A percentile compares a stretch with the other conserved stretches of the same genome.
Evolutionary conservation across 192 early-diverging fungal species (phyloP).

Genomic region (Oehlia diaphana): DNA sequence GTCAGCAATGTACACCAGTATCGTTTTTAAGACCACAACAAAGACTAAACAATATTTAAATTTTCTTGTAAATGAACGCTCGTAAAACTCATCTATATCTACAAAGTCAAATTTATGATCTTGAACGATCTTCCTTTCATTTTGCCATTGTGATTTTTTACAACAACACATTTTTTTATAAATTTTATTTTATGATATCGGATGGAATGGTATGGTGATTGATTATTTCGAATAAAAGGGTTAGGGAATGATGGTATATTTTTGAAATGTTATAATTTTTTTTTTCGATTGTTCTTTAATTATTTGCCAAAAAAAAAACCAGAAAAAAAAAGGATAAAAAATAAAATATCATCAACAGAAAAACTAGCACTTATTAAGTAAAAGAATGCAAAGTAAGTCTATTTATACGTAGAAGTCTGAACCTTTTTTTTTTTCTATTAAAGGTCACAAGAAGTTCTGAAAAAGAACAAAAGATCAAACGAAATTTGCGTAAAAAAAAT

Average conservation of each 20-base stretch:
- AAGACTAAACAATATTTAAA: constrained; percentile 60
- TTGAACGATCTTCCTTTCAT: constrained; percentile 76
- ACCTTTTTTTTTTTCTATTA: too few relatives aligned
- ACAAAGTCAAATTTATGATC: constrained; percentile 92
- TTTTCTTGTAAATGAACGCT: constrained; percentile 41
- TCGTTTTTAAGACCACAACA: constrained; percentile 65
- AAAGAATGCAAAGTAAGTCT: background rate
- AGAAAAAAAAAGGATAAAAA: too few relatives aligned
- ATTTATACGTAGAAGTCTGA: background rate
- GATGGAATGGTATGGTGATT: background rate
- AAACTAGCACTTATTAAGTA: too few relatives aligned
- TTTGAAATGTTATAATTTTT: too few relatives aligned
- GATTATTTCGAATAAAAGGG: background rate
- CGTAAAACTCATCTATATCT: constrained; percentile 73
- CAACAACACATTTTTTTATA: constrained; percentile 13
- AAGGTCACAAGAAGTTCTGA: too few relatives aligned
- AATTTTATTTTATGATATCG: background rate
- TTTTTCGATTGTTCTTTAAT: background rate
- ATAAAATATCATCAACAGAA: too few relatives aligned
- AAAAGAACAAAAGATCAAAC: too few relatives aligned
- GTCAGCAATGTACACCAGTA: constrained; percentile 81
- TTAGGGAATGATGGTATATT: too few relatives aligned
- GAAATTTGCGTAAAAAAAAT: background rate
- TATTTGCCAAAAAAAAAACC: too few relatives aligned
- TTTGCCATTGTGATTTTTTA: constrained; percentile 38